Base-by-base conservation (phyloP, 192 early-diverging fungal species). In the Gamsiella multidivaricata region DNA sequence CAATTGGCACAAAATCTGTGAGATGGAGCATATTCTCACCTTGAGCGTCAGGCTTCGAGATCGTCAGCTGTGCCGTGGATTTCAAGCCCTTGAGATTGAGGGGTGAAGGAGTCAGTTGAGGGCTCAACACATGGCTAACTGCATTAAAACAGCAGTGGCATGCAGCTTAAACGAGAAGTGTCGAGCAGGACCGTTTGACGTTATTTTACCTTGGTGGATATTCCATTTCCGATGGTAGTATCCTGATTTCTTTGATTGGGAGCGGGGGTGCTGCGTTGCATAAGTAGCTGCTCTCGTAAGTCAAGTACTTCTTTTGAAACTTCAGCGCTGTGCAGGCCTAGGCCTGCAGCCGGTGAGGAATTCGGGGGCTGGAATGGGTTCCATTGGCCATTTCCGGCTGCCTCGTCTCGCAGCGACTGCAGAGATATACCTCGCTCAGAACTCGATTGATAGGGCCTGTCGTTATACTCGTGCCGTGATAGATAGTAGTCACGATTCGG, bases 351-450 rank as follows among this genome's bases (percentile, higher is more conserved):
- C 11, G 33, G n/a, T 7, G 56, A 41, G 56, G 20, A 5, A 14
- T 23, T 5, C 26, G 26, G 56, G 17, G 9, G 10, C 22, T 18
- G 10, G 36, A 26, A 7, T 41, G 36, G 33, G 15, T 14, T 39
- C n/a, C n/a, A n/a, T n/a, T n/a, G n/a, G 26, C 42, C 25, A 47
- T 47, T 56, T 10, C 18, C 31, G 6, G 52, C 45, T 23, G 59
- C 50, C 22, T 76, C 73, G 20, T 69, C 46, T 12, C 74, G 42
- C 14, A 78, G 20, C 0, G 74, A 64, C 23, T 58, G 53, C n/a
- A 78, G 45, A 7, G 74, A 78, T 41, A 78, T 47, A 0, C 74
- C 74, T 5, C 22, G 45, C 23, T 65, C 56, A 9, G 33, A 36
- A 20, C 28, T 18, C 28, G 22, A 15, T 25, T 54, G 53, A 8